These are phyloP conservation scores for Fraxinus floribunda DNA, from an alignment of 305 asterid species.

Conservation along the genomic window DNA sequence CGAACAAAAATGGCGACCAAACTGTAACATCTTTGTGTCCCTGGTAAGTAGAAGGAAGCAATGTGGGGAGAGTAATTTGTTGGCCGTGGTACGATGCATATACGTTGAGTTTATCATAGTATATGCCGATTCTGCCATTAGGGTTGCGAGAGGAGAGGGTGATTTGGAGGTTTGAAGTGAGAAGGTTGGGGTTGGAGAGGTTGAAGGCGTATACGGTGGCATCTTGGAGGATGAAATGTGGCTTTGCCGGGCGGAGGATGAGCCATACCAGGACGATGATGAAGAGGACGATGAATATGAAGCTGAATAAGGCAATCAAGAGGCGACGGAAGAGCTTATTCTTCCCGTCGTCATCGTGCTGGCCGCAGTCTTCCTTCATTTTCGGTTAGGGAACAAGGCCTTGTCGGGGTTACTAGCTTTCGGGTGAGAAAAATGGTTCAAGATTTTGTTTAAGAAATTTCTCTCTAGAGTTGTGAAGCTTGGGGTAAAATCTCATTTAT, in stretches of 20 bases:
- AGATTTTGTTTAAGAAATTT: not conserved
- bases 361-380: conserved; percentile 63
- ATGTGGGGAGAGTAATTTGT: conserved; percentile 51
- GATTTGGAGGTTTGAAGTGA: conserved; percentile 57
- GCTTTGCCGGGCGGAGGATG: conserved; percentile 75
- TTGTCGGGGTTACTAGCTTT: not conserved
- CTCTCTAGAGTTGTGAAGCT: not conserved
- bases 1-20: conserved; percentile 73
- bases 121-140: conserved; percentile 48
- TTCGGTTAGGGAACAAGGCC: not conserved
- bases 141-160: conserved; percentile 61
- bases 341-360: conserved; percentile 35
- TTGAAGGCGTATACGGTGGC: conserved; percentile 66
- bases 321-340: conserved; percentile 37
- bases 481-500: not conserved
- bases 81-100: conserved; percentile 60
- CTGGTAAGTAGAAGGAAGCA: conserved; percentile 58
- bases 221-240: conserved; percentile 64
- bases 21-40: conserved; percentile 65
- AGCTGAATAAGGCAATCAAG: conserved; percentile 15
- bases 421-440: not conserved
- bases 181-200: conserved; percentile 45
- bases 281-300: conserved; percentile 42
- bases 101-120: conserved; percentile 50
- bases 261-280: conserved; percentile 53